Conservation (phyloP, 2,329 filamentous ascomycete species). For the Pseudogymnoascus sp. region DNA sequence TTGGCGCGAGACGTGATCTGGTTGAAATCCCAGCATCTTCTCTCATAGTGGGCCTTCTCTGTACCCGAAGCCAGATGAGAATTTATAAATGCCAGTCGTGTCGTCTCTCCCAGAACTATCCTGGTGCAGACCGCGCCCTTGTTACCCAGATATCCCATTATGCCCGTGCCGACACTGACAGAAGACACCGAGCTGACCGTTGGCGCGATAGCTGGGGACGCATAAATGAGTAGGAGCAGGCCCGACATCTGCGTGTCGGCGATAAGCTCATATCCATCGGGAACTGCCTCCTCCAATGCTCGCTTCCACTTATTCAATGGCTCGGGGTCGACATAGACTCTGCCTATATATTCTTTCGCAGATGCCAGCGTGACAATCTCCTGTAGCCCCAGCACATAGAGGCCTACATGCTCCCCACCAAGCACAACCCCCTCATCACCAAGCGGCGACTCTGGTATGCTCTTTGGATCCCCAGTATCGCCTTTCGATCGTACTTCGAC, state of each 20-base stretch:
- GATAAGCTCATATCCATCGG: slow-evolving; percentile 66
- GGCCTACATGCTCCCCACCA: slow-evolving; percentile 62
- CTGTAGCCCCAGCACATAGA: slow-evolving; percentile 86
- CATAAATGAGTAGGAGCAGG: slow-evolving; percentile 75
- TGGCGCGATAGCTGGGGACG: slow-evolving; percentile 64
- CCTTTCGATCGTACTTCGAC: slow-evolving; percentile 37
- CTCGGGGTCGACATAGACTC: slow-evolving; percentile 62
- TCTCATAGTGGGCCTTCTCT: slow-evolving; percentile 67
- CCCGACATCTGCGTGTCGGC: slow-evolving; percentile 81
- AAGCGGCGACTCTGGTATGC: slow-evolving; percentile 25
- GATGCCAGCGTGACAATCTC: slow-evolving; percentile 84
- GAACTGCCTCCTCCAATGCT: slow-evolving; percentile 64
- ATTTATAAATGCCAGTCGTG: slow-evolving; percentile 82
- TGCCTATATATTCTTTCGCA: slow-evolving; percentile 66
- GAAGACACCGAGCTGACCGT: slow-evolving; percentile 77
- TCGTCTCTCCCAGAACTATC: slow-evolving; percentile 81
- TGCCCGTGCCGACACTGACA: slow-evolving; percentile 74
- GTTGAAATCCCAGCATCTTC: slow-evolving; percentile 80
- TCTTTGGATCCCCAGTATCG: slow-evolving; percentile 23
- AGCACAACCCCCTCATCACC: slow-evolving; percentile 33
- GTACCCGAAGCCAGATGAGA: slow-evolving; percentile 83
- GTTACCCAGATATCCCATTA: slow-evolving; percentile 91
- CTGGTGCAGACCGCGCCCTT: slow-evolving; percentile 83
- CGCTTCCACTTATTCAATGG: slow-evolving; percentile 73
- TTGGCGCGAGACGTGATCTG: slow-evolving; percentile 70